These are phyloP conservation scores for Fusarium haematococcum DNA, from an alignment of 2,329 filamentous ascomycete genomes.

Conservation along the genomic window DNA sequence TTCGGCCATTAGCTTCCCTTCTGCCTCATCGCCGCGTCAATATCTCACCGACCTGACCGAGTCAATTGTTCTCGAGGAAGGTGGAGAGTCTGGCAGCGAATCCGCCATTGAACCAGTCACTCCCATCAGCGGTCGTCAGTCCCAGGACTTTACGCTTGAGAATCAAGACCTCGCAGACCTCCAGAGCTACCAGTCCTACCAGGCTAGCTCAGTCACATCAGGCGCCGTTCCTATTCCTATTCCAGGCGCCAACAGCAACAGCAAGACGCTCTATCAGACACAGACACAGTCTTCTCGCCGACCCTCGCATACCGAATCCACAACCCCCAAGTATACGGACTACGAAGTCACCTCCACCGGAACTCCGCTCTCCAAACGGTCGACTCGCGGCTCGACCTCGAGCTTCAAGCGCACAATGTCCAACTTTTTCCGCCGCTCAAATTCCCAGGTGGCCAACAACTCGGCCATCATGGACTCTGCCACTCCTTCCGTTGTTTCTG, in stretches of 20 bases:
- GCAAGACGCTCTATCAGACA: conserved; percentile 30
- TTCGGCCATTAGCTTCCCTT: conserved; percentile 40
- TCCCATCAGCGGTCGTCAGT: conserved; percentile 68
- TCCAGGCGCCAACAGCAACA: conserved; percentile 25
- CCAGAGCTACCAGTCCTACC: conserved; percentile 42
- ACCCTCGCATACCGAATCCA: conserved; percentile 32
- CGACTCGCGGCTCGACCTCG: conserved; percentile 56
- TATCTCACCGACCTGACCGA: conserved; percentile 62
- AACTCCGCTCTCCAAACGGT: conserved; percentile 53
- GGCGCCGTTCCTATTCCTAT: conserved; percentile 39
- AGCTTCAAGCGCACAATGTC: conserved; percentile 64
- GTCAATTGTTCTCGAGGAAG: conserved; percentile 64
- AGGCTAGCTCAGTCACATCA: conserved; percentile 34
- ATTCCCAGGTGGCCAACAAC: conserved; percentile 46
- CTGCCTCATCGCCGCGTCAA: conserved; percentile 59
- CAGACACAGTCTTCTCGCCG: conserved; percentile 35
- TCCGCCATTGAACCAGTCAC: conserved; percentile 71
- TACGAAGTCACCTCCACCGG: conserved; percentile 38
- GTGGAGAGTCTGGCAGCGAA: conserved; percentile 71
- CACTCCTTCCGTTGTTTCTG: conserved; percentile 41
- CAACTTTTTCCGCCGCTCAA: conserved; percentile 60
- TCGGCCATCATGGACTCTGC: conserved; percentile 40
- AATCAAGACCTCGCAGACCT: conserved; percentile 53
- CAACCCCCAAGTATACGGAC: conserved; percentile 40
- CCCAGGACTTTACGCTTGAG: conserved; percentile 64